Evolutionary conservation across 305 asterid species (phyloP), one percentile per base, ranked within the genome.

Genomic region (Rubia tinctorum): DNA sequence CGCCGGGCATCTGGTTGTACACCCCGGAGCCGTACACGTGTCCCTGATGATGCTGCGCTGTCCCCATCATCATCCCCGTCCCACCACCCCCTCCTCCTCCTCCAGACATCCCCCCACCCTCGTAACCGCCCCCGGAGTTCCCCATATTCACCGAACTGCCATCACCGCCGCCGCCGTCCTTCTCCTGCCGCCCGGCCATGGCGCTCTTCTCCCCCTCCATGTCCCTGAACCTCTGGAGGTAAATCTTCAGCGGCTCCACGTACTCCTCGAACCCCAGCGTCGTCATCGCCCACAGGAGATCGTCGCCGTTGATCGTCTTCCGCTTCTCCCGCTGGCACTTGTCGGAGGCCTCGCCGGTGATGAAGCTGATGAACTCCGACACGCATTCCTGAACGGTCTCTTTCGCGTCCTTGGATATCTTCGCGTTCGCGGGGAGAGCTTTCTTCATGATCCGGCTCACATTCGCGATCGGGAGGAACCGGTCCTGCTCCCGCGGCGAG

Each of bases 361-460:
- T 87, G 85, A 89, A 89, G 78, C 97, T 91, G 77, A 91, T 91
- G 80, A 91, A 91, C 86, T 91, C 97, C 68, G 97, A 91, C 1
- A 91, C 97, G 67, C 97, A 91, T 77, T 91, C 97, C 75, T 91
- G 97, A 14, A 91, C 97, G 2, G 96, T 87, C 68, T 91, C 97
- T 66, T 91, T 91, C 0, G 96, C 97, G 72, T 91, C 97, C 61
- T 91, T 91, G 0, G 97, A 91, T 72, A 91, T 89, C 78, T 91
- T 91, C 18, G 95, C 96, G 79, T 91, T 91, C 1, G 97, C 96
- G 2, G 97, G 97, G 61, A 91, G 72, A 2, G 96, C 96, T 68
- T 88, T 91, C 78, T 91, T 91, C 97, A 89, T 91, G 68, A 91
- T 91, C 55, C 97, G 77, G 74, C 96, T 88, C 56, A 91, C 97